A percentile compares a stretch with the other conserved stretches of the same genome.
Conservation (phyloP, 2,329 filamentous ascomycete genomes). For the Ceratocystiopsis brevicomis region DNA sequence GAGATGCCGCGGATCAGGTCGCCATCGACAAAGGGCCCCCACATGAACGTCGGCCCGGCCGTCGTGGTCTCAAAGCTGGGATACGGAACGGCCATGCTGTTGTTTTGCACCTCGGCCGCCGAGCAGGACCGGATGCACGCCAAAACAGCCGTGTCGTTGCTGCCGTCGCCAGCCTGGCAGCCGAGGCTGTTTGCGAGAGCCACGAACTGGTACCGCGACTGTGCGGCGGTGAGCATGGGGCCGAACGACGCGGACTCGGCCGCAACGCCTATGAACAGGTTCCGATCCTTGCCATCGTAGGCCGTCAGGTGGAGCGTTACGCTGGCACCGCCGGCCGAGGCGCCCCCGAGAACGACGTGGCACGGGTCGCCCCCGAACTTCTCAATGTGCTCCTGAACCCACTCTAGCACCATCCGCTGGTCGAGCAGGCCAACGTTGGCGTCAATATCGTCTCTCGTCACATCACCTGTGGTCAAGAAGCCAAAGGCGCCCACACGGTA, state of each 20-base stretch:
- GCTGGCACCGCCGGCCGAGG: slow-evolving; percentile 6
- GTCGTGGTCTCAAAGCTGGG: slow-evolving; percentile 8
- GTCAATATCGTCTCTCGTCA: neutral
- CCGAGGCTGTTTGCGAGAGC: slow-evolving; percentile 12
- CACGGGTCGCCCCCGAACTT: slow-evolving; percentile 10
- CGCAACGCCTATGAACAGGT: slow-evolving; percentile 27
- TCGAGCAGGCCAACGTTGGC: slow-evolving; percentile 36
- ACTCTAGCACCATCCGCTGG: slow-evolving; percentile 38
- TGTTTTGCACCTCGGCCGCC: slow-evolving; percentile 22
- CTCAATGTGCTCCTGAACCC: slow-evolving; percentile 40
- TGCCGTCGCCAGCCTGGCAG: slow-evolving; percentile 13
- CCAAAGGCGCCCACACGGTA: slow-evolving; percentile 44
- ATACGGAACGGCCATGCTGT: slow-evolving; percentile 19
- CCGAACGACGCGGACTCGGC: slow-evolving; percentile 30
- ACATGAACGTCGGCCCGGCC: slow-evolving; percentile 22
- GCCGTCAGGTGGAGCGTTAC: slow-evolving; percentile 14
- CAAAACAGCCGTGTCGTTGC: slow-evolving; percentile 11
- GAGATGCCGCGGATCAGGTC: slow-evolving; percentile 21
- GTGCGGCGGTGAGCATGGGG: slow-evolving; percentile 23
- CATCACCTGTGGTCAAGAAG: slow-evolving; percentile 39
- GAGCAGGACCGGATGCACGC: slow-evolving; percentile 22
- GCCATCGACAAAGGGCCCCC: slow-evolving; percentile 31
- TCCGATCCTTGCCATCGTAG: slow-evolving; percentile 24
- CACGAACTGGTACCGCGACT: slow-evolving; percentile 15
- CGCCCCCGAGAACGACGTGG: slow-evolving; percentile 6